phyloP scores from a whole-genome alignment of 768 basidiomycete genomes.

The Xerocomellus dryophilus region DNA sequence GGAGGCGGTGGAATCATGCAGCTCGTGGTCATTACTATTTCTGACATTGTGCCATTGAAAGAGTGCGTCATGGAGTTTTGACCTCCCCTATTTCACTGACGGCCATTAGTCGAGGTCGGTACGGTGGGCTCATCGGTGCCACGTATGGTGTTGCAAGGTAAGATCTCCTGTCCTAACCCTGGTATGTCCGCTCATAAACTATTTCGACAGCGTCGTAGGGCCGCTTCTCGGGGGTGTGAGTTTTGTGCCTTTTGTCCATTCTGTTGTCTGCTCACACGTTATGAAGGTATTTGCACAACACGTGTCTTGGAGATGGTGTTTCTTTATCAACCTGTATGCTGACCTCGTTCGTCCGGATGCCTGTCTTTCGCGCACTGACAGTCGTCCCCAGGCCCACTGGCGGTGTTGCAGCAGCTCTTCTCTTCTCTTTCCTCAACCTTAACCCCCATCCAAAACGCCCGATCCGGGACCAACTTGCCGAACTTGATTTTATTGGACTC shows the following conservation, averaged over 20 bases:
- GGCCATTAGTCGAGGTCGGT: conserved; percentile 65
- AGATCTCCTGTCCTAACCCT: neutral
- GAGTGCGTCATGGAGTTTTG: conserved; percentile 46
- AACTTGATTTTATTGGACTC: conserved; percentile 74
- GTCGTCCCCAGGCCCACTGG: conserved; percentile 60
- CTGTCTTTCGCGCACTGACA: neutral
- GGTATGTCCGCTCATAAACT: neutral
- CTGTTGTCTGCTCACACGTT: conserved; percentile 1
- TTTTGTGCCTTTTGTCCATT: neutral
- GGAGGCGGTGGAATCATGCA: conserved; percentile 81
- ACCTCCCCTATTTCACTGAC: conserved; percentile 15
- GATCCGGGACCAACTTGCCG: conserved; percentile 52
- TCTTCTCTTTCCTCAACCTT: conserved; percentile 77
- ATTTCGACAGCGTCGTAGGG: conserved; percentile 53
- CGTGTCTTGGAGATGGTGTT: conserved; percentile 82
- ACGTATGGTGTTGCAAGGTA: conserved; percentile 72
- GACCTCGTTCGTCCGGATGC: neutral
- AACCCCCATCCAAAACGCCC: conserved; percentile 66
- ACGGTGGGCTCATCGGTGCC: conserved; percentile 67
- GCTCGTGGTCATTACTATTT: conserved; percentile 72
- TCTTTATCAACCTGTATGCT: conserved; percentile 72
- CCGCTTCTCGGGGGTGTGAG: conserved; percentile 81
- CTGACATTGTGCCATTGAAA: conserved; percentile 78
- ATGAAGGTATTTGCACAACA: conserved; percentile 64
- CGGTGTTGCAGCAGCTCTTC: conserved; percentile 54